Evolutionary conservation across 768 basidiomycete species (phyloP), one percentile per base, ranked within the genome.

Genomic region (Collybia mongolica): DNA sequence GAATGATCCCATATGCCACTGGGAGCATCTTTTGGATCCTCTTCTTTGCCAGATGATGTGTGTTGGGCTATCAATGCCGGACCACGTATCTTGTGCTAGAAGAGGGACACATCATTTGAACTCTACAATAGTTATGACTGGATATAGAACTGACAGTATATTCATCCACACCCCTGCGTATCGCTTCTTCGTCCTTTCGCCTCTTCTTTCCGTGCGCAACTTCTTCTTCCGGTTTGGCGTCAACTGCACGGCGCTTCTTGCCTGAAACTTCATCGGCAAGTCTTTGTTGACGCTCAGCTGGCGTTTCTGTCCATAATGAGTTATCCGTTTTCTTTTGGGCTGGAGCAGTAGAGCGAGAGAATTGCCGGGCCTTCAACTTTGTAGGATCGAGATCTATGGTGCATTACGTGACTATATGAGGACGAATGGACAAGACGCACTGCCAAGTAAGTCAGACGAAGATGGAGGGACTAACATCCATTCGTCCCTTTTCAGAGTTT

Each of bases 391-490:
- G 80, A 15, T 81, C 93, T 93, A 46, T 56, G 26, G 20, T 24
- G 6, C 20, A 18, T 39, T 28, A 37, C 39, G n/a, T 47, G 5
- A n/a, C 15, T 6, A 47, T 22, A 35, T 28, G 39, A 14, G 28
- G 15, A 54, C 8, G 32, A 23, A 9, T 29, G 22, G 23, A 39
- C 28, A 29, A 24, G 12, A 79, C 88, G 54, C 58, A 95, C 93
- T 86, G 41, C 79, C 80, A 4, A 95, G 74, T 11, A 96, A 67
- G 54, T 90, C 89, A 1, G 89, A 85, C 1, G 84, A 81, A 17
- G 86, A 83, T 0, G 97, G 96, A 1, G 96, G 96, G 1, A 89
- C 88, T 39, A 98, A 77, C 97, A 99, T 99, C 97, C 97, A 99
- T 65, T 95, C 94, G 17, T 98, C 92, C 38, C 97, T 83, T 65